Evolutionary conservation across 2,329 filamentous ascomycete genomes (phyloP).

Genomic region (Colletotrichum sp.): DNA sequence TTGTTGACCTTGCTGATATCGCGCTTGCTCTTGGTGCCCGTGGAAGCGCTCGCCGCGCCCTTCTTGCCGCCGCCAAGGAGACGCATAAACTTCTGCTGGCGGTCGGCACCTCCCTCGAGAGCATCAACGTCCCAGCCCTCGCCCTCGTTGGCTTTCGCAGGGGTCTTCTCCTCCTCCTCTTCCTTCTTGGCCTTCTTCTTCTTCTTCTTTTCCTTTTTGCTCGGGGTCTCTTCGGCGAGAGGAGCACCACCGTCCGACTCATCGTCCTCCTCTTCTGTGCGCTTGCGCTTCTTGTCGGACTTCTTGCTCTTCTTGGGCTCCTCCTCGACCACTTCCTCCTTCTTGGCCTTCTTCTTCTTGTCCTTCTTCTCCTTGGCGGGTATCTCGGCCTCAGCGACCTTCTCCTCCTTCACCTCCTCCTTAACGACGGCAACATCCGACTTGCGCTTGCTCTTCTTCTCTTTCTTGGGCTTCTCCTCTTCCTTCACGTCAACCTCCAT

Average conservation of each 20-base stretch:
- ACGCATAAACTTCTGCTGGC: constrained; percentile 62
- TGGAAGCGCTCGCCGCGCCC: constrained; percentile 26
- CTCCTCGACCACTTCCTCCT: constrained; percentile 5
- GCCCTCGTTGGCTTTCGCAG: constrained; percentile 24
- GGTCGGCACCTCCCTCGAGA: constrained; percentile 53
- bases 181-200: constrained; percentile 27
- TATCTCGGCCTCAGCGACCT: constrained; percentile 20
- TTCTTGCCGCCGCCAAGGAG: constrained; percentile 60
- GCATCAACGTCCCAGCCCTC: constrained; percentile 59
- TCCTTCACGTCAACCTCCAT: constrained; percentile 27
- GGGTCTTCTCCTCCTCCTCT: constrained; percentile 21
- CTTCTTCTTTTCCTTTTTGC: constrained; percentile 31
- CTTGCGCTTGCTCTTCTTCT: constrained; percentile 35
- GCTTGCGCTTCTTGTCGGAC: constrained; percentile 29
- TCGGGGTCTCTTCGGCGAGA: constrained; percentile 25
- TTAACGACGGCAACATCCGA: constrained; percentile 25
- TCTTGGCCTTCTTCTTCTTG: constrained; percentile 22
- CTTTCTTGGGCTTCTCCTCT: constrained; percentile 23
- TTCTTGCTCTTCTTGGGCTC: constrained; percentile 24
- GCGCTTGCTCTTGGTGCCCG: constrained; percentile 29
- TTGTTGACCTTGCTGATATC: constrained; percentile 45
- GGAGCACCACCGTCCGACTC: constrained; percentile 21
- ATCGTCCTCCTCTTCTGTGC: constrained; percentile 17
- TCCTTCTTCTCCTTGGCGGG: constrained; percentile 23
- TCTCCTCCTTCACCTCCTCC: constrained; percentile 17